Conservation (phyloP, 352 stramenopile genomes). For the Phytophthora citricola region DNA sequence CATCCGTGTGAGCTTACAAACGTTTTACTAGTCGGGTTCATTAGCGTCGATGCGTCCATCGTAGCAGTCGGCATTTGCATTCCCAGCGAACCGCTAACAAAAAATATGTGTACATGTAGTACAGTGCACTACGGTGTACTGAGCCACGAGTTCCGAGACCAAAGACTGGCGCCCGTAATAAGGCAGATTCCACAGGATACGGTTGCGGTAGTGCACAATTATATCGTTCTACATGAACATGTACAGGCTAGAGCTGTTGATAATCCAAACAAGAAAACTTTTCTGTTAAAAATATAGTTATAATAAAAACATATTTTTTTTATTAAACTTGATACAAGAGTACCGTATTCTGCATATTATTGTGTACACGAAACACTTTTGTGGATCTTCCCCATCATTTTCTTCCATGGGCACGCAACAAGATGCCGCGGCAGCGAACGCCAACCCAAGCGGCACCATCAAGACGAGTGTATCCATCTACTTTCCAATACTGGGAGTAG, state of each 20-base stretch:
- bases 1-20: conserved; percentile 6
- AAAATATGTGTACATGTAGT: too few relatives aligned
- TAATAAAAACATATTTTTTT: too few relatives aligned
- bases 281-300: too few relatives aligned
- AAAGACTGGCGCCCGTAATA: too few relatives aligned
- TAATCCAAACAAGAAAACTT: too few relatives aligned
- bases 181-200: too few relatives aligned
- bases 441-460: conserved; percentile 75
- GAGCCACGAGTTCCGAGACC: too few relatives aligned
- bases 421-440: conserved; percentile 53
- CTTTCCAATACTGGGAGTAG: conserved; percentile 53
- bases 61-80: background rate
- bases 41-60: background rate
- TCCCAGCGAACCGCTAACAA: background rate
- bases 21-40: conserved; percentile 3
- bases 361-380: conserved; percentile 11
- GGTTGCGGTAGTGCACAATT: too few relatives aligned
- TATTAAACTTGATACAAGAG: background rate
- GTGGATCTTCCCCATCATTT: conserved; percentile 14
- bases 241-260: too few relatives aligned
- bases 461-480: conserved; percentile 77
- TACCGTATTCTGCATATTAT: background rate
- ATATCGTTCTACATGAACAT: too few relatives aligned
- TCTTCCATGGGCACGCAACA: conserved; percentile 47
- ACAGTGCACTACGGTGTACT: too few relatives aligned